Percentiles rank a stretch among this genome's conserved stretches.
Conservation (phyloP, 192 early-diverging fungal genomes). For the Coemansia asiatica region DNA sequence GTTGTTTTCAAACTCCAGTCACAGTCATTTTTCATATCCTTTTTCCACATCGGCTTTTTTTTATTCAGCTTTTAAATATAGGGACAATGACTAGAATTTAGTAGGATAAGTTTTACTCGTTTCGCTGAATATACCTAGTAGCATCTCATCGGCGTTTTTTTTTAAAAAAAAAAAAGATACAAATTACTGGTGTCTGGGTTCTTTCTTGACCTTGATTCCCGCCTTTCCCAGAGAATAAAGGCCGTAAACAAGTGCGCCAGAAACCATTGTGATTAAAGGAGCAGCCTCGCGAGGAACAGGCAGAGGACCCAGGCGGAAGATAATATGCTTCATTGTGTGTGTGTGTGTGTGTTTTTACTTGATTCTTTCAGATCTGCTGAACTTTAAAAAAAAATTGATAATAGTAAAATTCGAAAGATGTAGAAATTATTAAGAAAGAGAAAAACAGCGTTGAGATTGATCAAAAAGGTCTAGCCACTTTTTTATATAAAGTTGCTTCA, state of each 20-base stretch:
- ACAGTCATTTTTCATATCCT: too few relatives aligned
- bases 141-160: too few relatives aligned
- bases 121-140: too few relatives aligned
- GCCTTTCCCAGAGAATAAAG: slow-evolving; percentile 2
- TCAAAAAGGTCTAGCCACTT: neutral
- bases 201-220: neutral
- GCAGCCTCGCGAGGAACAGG: slow-evolving; percentile 9
- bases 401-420: neutral
- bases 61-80: too few relatives aligned
- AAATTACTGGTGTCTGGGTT: neutral
- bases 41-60: neutral
- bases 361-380: too few relatives aligned
- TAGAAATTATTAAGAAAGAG: neutral
- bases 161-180: neutral
- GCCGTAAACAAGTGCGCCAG: neutral
- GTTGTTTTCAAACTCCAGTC: too few relatives aligned
- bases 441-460: neutral
- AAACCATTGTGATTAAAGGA: slow-evolving; percentile 1
- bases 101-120: too few relatives aligned
- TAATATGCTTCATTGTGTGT: slow-evolving; percentile 8
- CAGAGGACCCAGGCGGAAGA: slow-evolving; percentile 8
- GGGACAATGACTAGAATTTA: too few relatives aligned
- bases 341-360: too few relatives aligned
- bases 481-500: neutral
- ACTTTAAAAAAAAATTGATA: neutral